Percentiles rank a stretch among this genome's conserved stretches.
Evolutionary conservation across 169 alveolate genomes (phyloP).

Genomic region (Eimeria falciformis): DNA sequence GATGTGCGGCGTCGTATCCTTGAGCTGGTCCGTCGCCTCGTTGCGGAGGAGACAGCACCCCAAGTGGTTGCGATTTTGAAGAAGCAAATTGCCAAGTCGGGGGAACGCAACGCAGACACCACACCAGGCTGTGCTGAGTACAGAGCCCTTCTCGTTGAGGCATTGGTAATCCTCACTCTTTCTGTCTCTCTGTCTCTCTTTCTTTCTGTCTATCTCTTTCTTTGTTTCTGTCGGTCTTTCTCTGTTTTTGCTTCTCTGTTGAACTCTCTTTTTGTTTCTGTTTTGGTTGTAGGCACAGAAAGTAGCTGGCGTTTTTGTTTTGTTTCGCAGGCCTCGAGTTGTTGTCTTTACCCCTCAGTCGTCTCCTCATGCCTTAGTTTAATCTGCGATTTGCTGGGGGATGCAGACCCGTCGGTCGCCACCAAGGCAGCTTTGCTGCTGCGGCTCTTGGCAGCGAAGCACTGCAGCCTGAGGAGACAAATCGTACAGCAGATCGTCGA

Average conservation of each 20-base stretch:
- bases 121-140: slow-evolving; percentile 51
- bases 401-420: not conserved
- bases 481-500: not conserved
- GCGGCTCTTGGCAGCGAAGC: not conserved
- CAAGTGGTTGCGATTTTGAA: slow-evolving; percentile 47
- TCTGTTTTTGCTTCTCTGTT: no score
- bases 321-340: not conserved
- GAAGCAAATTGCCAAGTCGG: slow-evolving; percentile 46
- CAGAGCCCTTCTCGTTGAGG: slow-evolving; percentile 27
- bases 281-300: no score
- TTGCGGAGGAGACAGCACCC: not conserved
- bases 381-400: not conserved
- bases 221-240: no score
- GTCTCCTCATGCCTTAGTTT: not conserved
- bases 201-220: no score
- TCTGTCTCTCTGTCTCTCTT: not conserved
- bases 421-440: not conserved
- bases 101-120: slow-evolving; percentile 16
- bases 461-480: not conserved
- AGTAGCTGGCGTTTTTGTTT: no score
- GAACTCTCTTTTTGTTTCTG: no score
- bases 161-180: slow-evolving; percentile 35
- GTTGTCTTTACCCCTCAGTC: not conserved
- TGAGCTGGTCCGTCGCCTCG: slow-evolving; percentile 44
- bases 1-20: slow-evolving; percentile 53